Evolutionary conservation across 805 yeast species (phyloP), one percentile per base, ranked within the genome.

Genomic region (Candida morakotiae): DNA sequence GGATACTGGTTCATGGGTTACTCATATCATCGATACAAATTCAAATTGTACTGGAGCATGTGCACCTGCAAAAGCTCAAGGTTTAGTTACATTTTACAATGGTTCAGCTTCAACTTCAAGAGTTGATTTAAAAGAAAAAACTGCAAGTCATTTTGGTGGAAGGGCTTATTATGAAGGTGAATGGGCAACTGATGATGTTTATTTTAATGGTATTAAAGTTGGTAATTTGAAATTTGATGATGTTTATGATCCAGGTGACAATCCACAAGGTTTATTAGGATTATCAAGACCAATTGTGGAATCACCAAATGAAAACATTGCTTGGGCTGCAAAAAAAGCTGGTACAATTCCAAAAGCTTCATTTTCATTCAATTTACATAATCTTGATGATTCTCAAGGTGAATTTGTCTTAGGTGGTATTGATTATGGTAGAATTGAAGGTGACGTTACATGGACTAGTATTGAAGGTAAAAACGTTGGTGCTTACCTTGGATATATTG

Each of bases 111-210:
- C n/a, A n/a, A n/a, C n/a, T n/a, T n/a, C n/a, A n/a, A n/a, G n/a
- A n/a, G n/a, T n/a, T n/a, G n/a, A n/a, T n/a, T n/a, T n/a, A n/a
- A n/a, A n/a, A n/a, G n/a, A n/a, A n/a, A n/a, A n/a, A n/a, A n/a
- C n/a, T n/a, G n/a, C n/a, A n/a, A n/a, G n/a, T n/a, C n/a, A n/a
- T n/a, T n/a, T n/a, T n/a, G n/a, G n/a, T n/a, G n/a, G n/a, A n/a
- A n/a, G n/a, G 3, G 52, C 56, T 24, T 63, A 56, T 19, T 57
- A 43, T 28, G 52, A 55, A 24, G 35, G 35, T 16, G 35, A 31
- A 21, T 3, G 3, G 3, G 35, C n/a, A 4, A n/a, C 5, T 8
- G 36, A 33, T 26, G 23, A 25, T 13, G 14, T 33, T 25, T 24
- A 19, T 16, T 33, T 25, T 26, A 30, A 9, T 26, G 30, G 24